Evolutionary conservation across 306 rosid genomes (phyloP).

Genomic region (Erythrophleum fordii): DNA sequence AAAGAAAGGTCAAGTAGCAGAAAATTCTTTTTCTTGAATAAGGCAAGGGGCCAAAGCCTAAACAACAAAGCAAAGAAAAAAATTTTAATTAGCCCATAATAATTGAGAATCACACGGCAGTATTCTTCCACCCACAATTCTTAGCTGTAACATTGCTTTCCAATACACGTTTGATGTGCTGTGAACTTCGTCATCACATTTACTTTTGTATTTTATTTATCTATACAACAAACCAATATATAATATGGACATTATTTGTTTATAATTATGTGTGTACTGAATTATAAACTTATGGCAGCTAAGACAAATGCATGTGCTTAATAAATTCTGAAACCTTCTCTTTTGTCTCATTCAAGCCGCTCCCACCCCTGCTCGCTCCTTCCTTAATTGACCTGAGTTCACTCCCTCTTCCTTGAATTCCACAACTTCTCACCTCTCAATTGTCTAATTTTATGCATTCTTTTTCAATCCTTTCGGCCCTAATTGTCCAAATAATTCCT

Average conservation of each 20-base stretch:
- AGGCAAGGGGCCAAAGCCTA: too few relatives aligned
- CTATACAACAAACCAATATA: background rate
- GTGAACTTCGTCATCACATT: background rate
- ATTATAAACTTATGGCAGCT: slow-evolving; percentile 8
- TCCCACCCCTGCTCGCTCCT: too few relatives aligned
- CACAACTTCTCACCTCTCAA: background rate
- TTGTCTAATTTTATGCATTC: background rate
- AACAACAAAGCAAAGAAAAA: too few relatives aligned
- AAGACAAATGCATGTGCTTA: slow-evolving; percentile 20
- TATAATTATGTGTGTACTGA: background rate
- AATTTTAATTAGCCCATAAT: too few relatives aligned
- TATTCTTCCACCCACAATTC: background rate
- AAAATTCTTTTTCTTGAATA: too few relatives aligned
- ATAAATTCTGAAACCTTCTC: background rate
- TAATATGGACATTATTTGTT: background rate
- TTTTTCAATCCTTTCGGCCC: background rate
- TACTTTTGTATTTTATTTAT: background rate
- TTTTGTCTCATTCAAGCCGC: background rate
- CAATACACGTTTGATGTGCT: background rate
- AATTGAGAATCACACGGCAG: background rate
- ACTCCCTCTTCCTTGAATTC: background rate
- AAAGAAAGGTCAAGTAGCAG: too few relatives aligned
- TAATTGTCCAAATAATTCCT: slow-evolving; percentile 2
- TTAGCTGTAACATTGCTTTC: background rate
- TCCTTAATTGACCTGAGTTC: background rate